Conservation (phyloP, 2,329 filamentous ascomycete species). For the Fusarium armeniacum region DNA sequence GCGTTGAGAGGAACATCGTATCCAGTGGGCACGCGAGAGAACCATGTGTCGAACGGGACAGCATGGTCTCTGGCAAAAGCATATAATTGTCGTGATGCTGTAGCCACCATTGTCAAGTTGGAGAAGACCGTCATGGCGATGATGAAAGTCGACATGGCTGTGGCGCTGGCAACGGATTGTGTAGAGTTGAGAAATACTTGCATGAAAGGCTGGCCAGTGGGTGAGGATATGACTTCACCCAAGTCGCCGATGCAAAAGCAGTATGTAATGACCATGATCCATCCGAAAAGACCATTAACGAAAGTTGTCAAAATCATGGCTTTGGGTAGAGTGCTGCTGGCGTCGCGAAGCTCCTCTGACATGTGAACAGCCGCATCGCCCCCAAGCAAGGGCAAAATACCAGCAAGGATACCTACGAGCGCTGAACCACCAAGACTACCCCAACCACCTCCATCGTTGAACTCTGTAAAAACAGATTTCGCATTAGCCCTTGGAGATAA, state of each 20-base stretch:
- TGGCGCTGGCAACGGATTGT: constrained; percentile 34
- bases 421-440: constrained; percentile 36
- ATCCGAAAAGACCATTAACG: constrained; percentile 43
- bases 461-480: constrained; percentile 36
- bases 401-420: constrained; percentile 43
- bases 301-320: constrained; percentile 42
- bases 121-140: constrained; percentile 45
- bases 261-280: constrained; percentile 46
- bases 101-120: constrained; percentile 45
- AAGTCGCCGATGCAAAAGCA: constrained; percentile 45
- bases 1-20: constrained; percentile 44
- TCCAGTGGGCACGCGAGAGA: constrained; percentile 31
- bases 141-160: constrained; percentile 39
- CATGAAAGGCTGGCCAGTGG: constrained; percentile 45
- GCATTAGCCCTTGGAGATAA: constrained; percentile 40
- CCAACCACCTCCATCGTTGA: constrained; percentile 44
- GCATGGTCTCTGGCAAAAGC: constrained; percentile 43
- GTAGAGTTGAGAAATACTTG: constrained; percentile 45
- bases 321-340: constrained; percentile 37
- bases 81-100: constrained; percentile 42
- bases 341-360: constrained; percentile 43
- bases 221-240: constrained; percentile 36
- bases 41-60: constrained; percentile 45
- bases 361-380: constrained; percentile 46
- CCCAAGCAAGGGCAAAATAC: constrained; percentile 37